These are phyloP conservation scores for Penicillium rolfsii DNA, from an alignment of 2,329 filamentous ascomycete genomes.

Conservation along the genomic window DNA sequence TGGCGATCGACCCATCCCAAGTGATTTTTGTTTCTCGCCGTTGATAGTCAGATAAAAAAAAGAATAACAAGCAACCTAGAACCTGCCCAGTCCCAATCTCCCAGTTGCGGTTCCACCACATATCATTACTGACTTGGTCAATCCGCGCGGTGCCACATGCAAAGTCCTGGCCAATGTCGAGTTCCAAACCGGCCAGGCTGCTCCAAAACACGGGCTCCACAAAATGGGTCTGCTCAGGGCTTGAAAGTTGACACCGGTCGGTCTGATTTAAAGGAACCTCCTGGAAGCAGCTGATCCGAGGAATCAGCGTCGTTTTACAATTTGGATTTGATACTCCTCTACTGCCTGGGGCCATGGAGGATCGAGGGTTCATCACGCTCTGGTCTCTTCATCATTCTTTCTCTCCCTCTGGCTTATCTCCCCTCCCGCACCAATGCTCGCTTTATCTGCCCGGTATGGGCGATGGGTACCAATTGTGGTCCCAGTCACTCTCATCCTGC, in stretches of 20 bases:
- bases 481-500: slow-evolving; percentile 16
- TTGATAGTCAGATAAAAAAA: background rate
- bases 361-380: background rate
- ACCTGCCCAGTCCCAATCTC: background rate
- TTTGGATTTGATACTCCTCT: background rate
- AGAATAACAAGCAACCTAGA: slow-evolving; percentile 2
- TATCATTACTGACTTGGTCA: slow-evolving; percentile 18
- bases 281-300: slow-evolving; percentile 3
- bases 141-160: slow-evolving; percentile 14
- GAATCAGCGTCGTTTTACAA: background rate
- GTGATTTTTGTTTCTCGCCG: background rate
- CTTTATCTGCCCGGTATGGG: slow-evolving; percentile 27
- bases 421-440: slow-evolving; percentile 17
- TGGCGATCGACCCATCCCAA: background rate
- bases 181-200: slow-evolving; percentile 9
- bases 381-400: background rate
- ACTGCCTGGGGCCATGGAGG: slow-evolving; percentile 9
- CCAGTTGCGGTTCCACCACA: background rate
- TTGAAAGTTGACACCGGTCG: background rate
- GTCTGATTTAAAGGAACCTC: slow-evolving; percentile 9
- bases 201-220: slow-evolving; percentile 21
- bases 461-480: slow-evolving; percentile 26
- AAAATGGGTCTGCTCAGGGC: background rate
- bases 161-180: slow-evolving; percentile 7
- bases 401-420: slow-evolving; percentile 25